These are phyloP conservation scores for Metroxylon sagu DNA, from an alignment of 176 grass and related monocot species.

Conservation along the genomic window DNA sequence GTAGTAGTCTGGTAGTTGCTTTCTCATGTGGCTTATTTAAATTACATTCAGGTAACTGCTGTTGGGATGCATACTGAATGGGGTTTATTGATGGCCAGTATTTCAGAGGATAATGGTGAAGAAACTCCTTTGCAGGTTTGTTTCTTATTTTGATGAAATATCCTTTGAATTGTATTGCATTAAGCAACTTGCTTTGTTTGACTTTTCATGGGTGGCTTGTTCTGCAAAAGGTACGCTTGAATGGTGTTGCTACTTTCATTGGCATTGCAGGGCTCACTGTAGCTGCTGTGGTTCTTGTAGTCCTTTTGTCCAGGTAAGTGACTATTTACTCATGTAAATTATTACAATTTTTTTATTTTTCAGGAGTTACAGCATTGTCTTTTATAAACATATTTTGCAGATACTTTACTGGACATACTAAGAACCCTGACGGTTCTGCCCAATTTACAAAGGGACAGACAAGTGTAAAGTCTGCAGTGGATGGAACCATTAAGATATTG, in stretches of 20 bases:
- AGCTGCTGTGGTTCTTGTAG: constrained; percentile 55
- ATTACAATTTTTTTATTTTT: neutral
- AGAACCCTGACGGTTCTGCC: constrained; percentile 61
- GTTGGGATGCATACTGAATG: constrained; percentile 97
- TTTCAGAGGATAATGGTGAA: constrained; percentile 97
- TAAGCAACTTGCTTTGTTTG: constrained; percentile 6
- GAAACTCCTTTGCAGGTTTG: constrained; percentile 93
- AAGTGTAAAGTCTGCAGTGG: constrained; percentile 44
- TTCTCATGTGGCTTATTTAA: neutral
- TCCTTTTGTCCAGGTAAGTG: constrained; percentile 72
- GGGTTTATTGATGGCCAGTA: constrained; percentile 92
- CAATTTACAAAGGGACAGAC: constrained; percentile 94
- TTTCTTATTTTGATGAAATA: constrained; percentile 16
- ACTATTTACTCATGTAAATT: neutral
- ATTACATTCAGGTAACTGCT: constrained; percentile 60
- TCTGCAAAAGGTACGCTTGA: constrained; percentile 67
- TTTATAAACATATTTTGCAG: constrained; percentile 26
- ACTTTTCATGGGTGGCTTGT: constrained; percentile 17
- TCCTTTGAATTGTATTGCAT: constrained; percentile 6
- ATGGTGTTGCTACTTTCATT: constrained; percentile 93
- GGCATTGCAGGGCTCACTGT: constrained; percentile 76
- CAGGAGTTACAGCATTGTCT: too few relatives aligned
- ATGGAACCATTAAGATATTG: constrained; percentile 71
- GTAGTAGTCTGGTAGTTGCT: too few relatives aligned
- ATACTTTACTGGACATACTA: constrained; percentile 75